A percentile compares a stretch with the other conserved stretches of the same genome.
phyloP scores from a whole-genome alignment of 257 asterid species.

The Apocynum venetum region DNA sequence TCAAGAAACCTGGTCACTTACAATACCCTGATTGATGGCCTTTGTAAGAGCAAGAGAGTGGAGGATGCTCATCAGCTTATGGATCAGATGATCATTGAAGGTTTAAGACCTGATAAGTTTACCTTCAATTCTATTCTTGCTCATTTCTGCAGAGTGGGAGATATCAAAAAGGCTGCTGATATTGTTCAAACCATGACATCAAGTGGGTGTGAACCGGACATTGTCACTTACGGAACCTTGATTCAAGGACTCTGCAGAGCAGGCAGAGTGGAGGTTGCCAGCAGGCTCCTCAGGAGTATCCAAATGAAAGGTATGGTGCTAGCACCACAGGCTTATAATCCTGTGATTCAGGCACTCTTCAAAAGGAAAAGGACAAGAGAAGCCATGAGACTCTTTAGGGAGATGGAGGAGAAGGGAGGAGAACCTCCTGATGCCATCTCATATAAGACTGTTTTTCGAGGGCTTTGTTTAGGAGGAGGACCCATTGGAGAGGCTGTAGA shows the following conservation, averaged over 20 bases:
- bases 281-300: conserved; percentile 63
- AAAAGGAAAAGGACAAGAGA: conserved; percentile 54
- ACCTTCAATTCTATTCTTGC: conserved; percentile 75
- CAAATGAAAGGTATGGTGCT: conserved; percentile 83
- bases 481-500: conserved; percentile 88
- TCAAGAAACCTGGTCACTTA: conserved; percentile 70
- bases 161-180: conserved; percentile 84
- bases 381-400: conserved; percentile 75
- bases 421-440: conserved; percentile 83
- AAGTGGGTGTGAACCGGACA: conserved; percentile 80
- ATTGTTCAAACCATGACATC: conserved; percentile 72
- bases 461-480: conserved; percentile 85
- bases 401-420: conserved; percentile 75
- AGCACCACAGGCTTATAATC: conserved; percentile 79
- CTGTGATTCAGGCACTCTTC: conserved; percentile 69
- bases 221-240: conserved; percentile 72
- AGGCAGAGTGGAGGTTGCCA: conserved; percentile 63
- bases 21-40: conserved; percentile 86
- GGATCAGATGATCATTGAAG: conserved; percentile 93
- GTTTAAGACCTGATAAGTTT: conserved; percentile 68
- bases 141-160: conserved; percentile 75
- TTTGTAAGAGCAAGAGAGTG: conserved; percentile 62
- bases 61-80: conserved; percentile 87
- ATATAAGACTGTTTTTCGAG: conserved; percentile 63
- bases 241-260: conserved; percentile 88